Base-by-base conservation (phyloP, 371 early-diverging fungal genomes). In the Batrachochytrium dendrobatidis region DNA sequence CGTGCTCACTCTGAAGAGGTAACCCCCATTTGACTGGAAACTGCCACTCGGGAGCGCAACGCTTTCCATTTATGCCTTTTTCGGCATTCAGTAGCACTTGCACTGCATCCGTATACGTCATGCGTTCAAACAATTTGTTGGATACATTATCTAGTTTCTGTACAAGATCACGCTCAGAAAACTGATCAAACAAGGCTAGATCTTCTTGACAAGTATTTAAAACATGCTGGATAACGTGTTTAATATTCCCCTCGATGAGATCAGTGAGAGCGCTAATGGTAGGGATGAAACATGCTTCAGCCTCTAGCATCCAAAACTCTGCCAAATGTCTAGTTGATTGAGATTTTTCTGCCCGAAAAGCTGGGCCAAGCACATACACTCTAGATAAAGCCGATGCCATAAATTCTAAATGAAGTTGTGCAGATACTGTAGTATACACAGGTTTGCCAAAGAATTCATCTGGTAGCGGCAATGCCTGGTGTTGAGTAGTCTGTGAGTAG, bases 261-360 rank as follows among this genome's bases (percentile, higher is more conserved):
- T 70, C 70, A 34, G 79, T 32, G n/a, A 84, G 49, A 26, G 52
- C 43, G 15, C 48, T 60, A 26, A 72, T 25, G 30, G 53, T 43
- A 46, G 79, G 72, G 15, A 94, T 64, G 67, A 93, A 94, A 0
- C 88, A 79, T 43, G 86, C 72, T 61, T 95, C 95, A 0, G 91
- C 92, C 66, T 95, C 96, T 31, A 91, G 65, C 96, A 95, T 95
- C 88, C 90, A 92, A 60, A 95, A 95, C 65, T 95, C 96, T 0
- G 94, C 86, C 22, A 95, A 63, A 62, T 95, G 96, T 5, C 93
- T 82, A 0, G 87, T 85, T 0, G 93, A 58, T 85, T 83, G 66
- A 2, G 89, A 86, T 28, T 83, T 81, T 62, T 95, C 96, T 1
- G 96, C 96, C 25, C 96, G 76, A 63, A 95, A 95, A 0, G 86